These are phyloP conservation scores for Aeschynomene evenia DNA, from an alignment of 306 rosid species.

Conservation along the genomic window DNA sequence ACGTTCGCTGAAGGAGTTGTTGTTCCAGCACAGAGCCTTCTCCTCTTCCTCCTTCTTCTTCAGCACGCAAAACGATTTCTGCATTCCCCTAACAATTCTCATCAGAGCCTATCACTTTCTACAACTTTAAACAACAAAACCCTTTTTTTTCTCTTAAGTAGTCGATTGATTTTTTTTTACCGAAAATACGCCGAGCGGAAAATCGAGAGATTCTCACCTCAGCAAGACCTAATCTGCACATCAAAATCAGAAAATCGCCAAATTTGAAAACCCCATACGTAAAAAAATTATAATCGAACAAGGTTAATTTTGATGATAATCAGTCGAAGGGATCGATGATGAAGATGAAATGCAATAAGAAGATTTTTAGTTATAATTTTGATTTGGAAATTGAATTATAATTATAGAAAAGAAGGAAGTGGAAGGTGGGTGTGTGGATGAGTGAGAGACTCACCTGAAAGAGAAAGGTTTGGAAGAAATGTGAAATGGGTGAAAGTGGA, in stretches of 20 bases:
- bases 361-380: background rate
- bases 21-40: slow-evolving; percentile 42
- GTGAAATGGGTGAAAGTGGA: too few relatives aligned
- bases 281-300: background rate
- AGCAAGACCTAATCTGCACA: slow-evolving; percentile 51
- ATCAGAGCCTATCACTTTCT: slow-evolving; percentile 82
- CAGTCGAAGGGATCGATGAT: slow-evolving; percentile 9
- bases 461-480: too few relatives aligned
- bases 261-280: too few relatives aligned
- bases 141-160: slow-evolving; percentile 9
- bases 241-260: slow-evolving; percentile 2
- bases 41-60: slow-evolving; percentile 30
- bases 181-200: slow-evolving; percentile 23
- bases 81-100: slow-evolving; percentile 99
- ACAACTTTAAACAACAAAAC: slow-evolving; percentile 79
- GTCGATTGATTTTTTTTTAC: slow-evolving; percentile 62
- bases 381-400: too few relatives aligned
- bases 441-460: too few relatives aligned
- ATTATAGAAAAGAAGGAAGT: background rate
- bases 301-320: background rate
- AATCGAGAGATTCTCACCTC: slow-evolving; percentile 8
- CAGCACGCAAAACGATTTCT: slow-evolving; percentile 83
- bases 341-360: background rate
- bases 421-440: too few relatives aligned
- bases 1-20: slow-evolving; percentile 53